These are phyloP conservation scores for Candida sithepensis DNA, from an alignment of 805 yeast species.

Conservation along the genomic window DNA sequence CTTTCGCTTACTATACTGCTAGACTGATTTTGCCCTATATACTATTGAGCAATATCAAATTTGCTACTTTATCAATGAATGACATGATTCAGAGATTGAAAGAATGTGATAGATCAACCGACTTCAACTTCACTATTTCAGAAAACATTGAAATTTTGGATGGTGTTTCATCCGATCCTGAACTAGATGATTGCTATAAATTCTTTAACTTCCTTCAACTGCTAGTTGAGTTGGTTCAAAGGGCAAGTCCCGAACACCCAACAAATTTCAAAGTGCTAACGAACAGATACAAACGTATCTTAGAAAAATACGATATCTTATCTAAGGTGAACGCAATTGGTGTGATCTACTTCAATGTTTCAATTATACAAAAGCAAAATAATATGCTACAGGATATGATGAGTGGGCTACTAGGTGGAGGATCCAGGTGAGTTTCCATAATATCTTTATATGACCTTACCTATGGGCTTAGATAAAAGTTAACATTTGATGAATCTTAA, in stretches of 20 bases:
- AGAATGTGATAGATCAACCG: constrained; percentile 14
- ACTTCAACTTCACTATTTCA: constrained; percentile 15
- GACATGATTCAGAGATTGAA: constrained; percentile 34
- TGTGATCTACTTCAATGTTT: constrained; percentile 25
- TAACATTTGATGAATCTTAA: neutral
- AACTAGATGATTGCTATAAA: constrained; percentile 32
- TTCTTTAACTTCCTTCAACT: constrained; percentile 69
- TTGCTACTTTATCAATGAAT: constrained; percentile 43
- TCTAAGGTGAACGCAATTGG: constrained; percentile 29
- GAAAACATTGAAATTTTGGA: constrained; percentile 29
- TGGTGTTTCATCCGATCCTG: constrained; percentile 20
- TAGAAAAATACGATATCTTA: constrained; percentile 18
- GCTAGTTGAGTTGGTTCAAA: constrained; percentile 56
- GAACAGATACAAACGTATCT: constrained; percentile 33
- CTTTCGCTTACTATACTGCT: constrained; percentile 24
- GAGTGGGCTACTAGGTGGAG: constrained; percentile 60
- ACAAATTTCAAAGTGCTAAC: constrained; percentile 40
- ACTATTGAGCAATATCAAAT: constrained; percentile 61
- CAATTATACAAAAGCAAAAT: constrained; percentile 42
- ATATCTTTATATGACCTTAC: neutral
- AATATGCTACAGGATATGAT: constrained; percentile 71
- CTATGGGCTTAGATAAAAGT: neutral
- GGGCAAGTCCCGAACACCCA: constrained; percentile 34
- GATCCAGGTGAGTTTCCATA: constrained; percentile 4
- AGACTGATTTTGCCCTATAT: constrained; percentile 77